Evolutionary conservation across 139 green algal genomes (phyloP), one percentile per base, ranked within the genome.

Genomic region (Volvox reticuliferus): DNA sequence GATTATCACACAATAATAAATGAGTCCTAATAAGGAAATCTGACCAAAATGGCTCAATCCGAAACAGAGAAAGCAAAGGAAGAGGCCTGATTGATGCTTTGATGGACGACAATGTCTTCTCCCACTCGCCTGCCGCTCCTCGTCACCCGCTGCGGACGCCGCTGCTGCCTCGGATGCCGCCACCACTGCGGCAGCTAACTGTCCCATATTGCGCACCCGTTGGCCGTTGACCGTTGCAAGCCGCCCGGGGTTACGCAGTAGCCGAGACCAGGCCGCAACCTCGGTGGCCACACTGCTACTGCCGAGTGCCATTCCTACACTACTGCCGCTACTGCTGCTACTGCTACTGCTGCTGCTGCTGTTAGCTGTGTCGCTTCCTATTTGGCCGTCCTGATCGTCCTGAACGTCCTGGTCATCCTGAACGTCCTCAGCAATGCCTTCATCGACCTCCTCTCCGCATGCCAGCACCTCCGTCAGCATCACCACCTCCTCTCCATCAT

Each of bases 401-500:
- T 18, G n/a, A n/a, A n/a, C n/a, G n/a, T 55, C 69, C 36, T 69
- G 65, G 6, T 37, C 65, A 12, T 81, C 87, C 63, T 83, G 50
- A 37, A 55, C 87, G 26, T 67, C 87, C 14, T 87, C 79, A n/a
- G 81, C 65, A 18, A 82, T 67, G 19, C n/a, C 65, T 33, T 88
- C 79, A 22, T 76, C 88, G 36, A 36, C 88, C 0, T 13, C 84
- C 13, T 1, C 37, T 0, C 85, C 85, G 68, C 85, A 89, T 50
- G 88, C 37, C 12, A 87, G 73, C 44, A 87, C 88, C 79, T 92
- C 88, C n/a, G 62, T 63, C 28, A 87, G 61, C 37, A 87, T 33
- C 79, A 87, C 88, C 44, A 87, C 36, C 88, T 88, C 88, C 88
- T 92, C 88, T 19, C 35, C 87, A 17, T 77, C 79, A 26, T 87